Evolutionary conservation across 2,329 filamentous ascomycete species (phyloP).

Genomic region (Monosporascus cannonballus): DNA sequence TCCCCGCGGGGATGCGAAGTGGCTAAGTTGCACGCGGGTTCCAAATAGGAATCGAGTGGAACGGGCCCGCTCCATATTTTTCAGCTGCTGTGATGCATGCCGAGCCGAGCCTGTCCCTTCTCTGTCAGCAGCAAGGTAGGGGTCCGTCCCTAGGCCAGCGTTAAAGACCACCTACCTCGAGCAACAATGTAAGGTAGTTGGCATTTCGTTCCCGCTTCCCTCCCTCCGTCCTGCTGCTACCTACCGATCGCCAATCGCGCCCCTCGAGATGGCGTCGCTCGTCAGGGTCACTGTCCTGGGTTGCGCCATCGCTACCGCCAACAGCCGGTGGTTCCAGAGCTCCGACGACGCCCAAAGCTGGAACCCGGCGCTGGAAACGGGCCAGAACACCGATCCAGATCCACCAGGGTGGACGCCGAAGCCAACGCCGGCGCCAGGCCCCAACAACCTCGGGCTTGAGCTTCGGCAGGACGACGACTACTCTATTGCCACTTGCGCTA

Average conservation of each 20-base stretch:
- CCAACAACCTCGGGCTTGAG: conserved; percentile 15
- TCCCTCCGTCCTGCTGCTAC: neutral
- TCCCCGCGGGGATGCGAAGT: too few species aligned
- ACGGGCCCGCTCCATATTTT: too few species aligned
- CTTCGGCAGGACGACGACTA: conserved; percentile 11
- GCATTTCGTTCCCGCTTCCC: too few species aligned
- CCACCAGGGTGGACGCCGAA: conserved; percentile 21
- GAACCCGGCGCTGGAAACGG: conserved; percentile 20
- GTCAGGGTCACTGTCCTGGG: neutral
- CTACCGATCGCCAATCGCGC: neutral
- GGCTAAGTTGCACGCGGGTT: too few species aligned
- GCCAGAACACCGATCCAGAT: conserved; percentile 13
- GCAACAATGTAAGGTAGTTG: too few species aligned
- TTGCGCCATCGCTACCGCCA: neutral
- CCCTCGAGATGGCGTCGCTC: neutral
- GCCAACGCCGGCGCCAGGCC: conserved; percentile 22
- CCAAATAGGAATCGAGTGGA: too few species aligned
- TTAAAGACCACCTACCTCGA: too few species aligned
- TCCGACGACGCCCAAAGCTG: conserved; percentile 4
- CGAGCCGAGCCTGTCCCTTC: too few species aligned
- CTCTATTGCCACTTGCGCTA: conserved; percentile 13
- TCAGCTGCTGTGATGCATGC: too few species aligned
- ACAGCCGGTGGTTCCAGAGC: neutral
- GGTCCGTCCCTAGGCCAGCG: too few species aligned
- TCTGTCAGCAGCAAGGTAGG: too few species aligned